Base-by-base conservation (phyloP, 768 basidiomycete species). In the Lactarius tabidus region DNA sequence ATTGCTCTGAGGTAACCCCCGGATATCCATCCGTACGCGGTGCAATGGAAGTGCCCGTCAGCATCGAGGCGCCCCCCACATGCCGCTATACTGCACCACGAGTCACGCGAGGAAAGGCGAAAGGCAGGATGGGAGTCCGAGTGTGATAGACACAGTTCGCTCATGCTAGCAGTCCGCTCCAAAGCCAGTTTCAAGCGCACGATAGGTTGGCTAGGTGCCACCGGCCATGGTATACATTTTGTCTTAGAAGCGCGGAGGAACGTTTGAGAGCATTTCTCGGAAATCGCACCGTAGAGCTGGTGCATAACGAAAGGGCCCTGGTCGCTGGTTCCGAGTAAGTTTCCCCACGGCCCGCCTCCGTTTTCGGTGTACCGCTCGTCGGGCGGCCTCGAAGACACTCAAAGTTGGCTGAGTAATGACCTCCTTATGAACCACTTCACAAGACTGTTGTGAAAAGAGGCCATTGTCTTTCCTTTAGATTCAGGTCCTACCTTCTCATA, bases 31-130 rank as follows among this genome's bases (percentile, higher is more conserved):
- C 63, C 63, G 67, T 56, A 31, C 26, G 6, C n/a, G 33, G 43
- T 54, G 35, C 63, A 60, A 67, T 67, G 67, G 64, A 67, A 67
- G 57, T 12, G 20, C 63, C 62, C 58, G 54, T 33, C 60, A 26
- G 60, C 31, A 35, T 61, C 45, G 35, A 23, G 29, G 3, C 43
- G 39, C 53, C 29, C 54, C 60, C 64, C 48, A 57, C 61, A 52
- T 54, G 6, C 41, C 55, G 58, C 41, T 60, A 60, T 54, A 35
- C 60, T 60, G 59, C 57, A 28, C 51, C 31, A 55, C 54, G 28
- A 39, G 55, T 60, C 64, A 60, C 59, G 36, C 59, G 53, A 64
- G 52, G 57, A 52, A 45, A n/a, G 60, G 43, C 23, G 23, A 54
- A 54, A 35, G 43, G 33, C 57, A 43, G 31, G 54, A 48, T 17